Evolutionary conservation across 768 basidiomycete genomes (phyloP).

Genomic region (Crepidotus variabilis): DNA sequence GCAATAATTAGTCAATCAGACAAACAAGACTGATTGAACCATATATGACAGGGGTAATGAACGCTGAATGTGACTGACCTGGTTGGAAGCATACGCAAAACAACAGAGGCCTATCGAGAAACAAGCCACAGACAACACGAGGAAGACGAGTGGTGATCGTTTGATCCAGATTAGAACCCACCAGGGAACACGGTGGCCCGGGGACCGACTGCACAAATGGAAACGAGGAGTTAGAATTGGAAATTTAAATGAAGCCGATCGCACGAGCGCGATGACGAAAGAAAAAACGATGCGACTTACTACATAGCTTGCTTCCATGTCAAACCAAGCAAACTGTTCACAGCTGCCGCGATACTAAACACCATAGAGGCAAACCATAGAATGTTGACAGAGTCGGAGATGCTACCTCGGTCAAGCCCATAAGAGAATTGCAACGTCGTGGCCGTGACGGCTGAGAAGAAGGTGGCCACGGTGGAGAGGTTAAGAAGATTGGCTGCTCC

Average conservation of each 20-base stretch:
- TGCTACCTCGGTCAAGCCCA: constrained; percentile 26
- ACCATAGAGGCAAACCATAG: constrained; percentile 77
- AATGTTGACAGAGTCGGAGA: constrained; percentile 56
- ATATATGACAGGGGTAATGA: not conserved
- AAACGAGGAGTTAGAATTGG: constrained; percentile 7
- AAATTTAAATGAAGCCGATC: not conserved
- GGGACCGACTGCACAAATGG: constrained; percentile 52
- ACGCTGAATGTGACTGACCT: constrained; percentile 37
- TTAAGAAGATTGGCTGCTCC: constrained; percentile 67
- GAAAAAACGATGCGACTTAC: constrained; percentile 36
- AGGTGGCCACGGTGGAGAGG: constrained; percentile 73
- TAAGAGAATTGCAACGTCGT: constrained; percentile 71
- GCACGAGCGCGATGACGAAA: not conserved
- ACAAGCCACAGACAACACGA: constrained; percentile 79
- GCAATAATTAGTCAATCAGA: not conserved
- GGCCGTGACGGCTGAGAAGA: constrained; percentile 74
- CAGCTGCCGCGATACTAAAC: constrained; percentile 74
- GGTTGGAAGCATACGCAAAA: constrained; percentile 76
- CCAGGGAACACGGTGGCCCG: constrained; percentile 74
- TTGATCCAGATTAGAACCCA: constrained; percentile 89
- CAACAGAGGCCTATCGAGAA: constrained; percentile 79
- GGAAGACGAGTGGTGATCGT: constrained; percentile 76
- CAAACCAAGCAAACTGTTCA: constrained; percentile 71
- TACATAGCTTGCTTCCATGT: constrained; percentile 86
- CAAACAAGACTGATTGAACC: not conserved